Evolutionary conservation across 2,329 filamentous ascomycete species (phyloP).

Genomic region (Arachnomyces sp.): DNA sequence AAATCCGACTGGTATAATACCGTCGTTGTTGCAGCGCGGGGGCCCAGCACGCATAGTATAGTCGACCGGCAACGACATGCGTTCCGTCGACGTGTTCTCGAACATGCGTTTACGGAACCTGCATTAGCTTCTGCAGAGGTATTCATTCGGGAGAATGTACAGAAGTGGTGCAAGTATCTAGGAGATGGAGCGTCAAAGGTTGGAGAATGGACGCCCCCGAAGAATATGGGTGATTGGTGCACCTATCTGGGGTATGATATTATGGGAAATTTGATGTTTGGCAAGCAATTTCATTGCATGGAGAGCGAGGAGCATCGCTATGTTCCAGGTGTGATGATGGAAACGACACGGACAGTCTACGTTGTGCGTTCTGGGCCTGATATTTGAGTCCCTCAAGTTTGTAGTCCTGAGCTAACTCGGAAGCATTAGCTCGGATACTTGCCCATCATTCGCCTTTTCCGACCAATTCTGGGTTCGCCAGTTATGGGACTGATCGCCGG

Average conservation of each 20-base stretch:
- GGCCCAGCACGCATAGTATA: constrained; percentile 15
- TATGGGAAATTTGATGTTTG: constrained; percentile 29
- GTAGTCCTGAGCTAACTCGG: neutral
- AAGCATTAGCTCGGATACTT: constrained; percentile 9
- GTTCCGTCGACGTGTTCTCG: constrained; percentile 19
- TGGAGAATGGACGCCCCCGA: constrained; percentile 15
- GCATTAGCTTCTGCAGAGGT: constrained; percentile 16
- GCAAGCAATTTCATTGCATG: constrained; percentile 26
- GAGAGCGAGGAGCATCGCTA: constrained; percentile 12
- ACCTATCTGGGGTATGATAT: constrained; percentile 29
- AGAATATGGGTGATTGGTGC: constrained; percentile 23
- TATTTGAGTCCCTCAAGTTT: constrained; percentile 1
- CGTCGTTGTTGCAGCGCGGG: constrained; percentile 27
- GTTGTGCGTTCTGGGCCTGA: constrained; percentile 5
- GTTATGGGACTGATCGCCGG: constrained; percentile 14
- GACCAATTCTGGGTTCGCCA: constrained; percentile 11
- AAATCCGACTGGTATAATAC: constrained; percentile 26
- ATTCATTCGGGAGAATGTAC: constrained; percentile 13
- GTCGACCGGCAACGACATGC: constrained; percentile 16
- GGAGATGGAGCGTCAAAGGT: constrained; percentile 8
- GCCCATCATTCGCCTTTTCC: constrained; percentile 8
- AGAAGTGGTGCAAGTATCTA: constrained; percentile 12
- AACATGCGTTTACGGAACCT: constrained; percentile 23
- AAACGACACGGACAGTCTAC: constrained; percentile 11
- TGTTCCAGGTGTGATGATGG: constrained; percentile 21